Evolutionary conservation across 2,329 filamentous ascomycete species (phyloP), one percentile per base, ranked within the genome.

Genomic region (Fusarium tanahbumbuense): DNA sequence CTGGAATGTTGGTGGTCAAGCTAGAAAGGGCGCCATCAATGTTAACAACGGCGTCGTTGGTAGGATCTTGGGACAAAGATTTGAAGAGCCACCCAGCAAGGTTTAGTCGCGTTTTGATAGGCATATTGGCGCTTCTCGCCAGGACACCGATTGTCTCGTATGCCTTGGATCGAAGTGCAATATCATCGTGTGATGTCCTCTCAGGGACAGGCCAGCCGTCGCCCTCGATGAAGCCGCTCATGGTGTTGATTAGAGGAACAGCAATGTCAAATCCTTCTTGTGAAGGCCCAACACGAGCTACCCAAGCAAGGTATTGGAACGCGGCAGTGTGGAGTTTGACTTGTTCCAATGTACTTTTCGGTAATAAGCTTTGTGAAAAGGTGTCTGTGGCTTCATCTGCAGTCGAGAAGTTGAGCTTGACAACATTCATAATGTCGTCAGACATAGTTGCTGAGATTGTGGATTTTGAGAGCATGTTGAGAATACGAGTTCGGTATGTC

Each of bases 61-160:
- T 92, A 0, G 89, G 87, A 73, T 98, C 95, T 70, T 94, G 91
- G 13, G 91, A 90, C 5, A 98, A 83, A 1, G 94, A 95, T 27
- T 87, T 87, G 75, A 98, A 97, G 1, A 98, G 85, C 92, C 93
- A 98, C 53, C 87, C 62, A 1, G 88, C 71, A 88, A 88, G 52
- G 88, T 83, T 68, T 32, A 86, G 59, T 84, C 88, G 74, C 84
- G 86, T 83, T 41, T 81, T 80, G 15, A 88, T 74, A 6, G 89
- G 82, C 71, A 88, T 86, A 5, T 85, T 81, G 6, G 90, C 87
- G 6, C 87, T 88, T 69, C 90, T 89, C 57, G 92, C 90, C 25
- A 98, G 81, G 16, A 96, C 87, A 1, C 95, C 96, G 41, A 98
- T 93, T 1, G 93, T 94, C 78, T 98, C 95, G 78, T 98, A 98